These are phyloP conservation scores for Athelia psychrophila DNA, from an alignment of 1,284 basidiomycete genomes.

Conservation along the genomic window DNA sequence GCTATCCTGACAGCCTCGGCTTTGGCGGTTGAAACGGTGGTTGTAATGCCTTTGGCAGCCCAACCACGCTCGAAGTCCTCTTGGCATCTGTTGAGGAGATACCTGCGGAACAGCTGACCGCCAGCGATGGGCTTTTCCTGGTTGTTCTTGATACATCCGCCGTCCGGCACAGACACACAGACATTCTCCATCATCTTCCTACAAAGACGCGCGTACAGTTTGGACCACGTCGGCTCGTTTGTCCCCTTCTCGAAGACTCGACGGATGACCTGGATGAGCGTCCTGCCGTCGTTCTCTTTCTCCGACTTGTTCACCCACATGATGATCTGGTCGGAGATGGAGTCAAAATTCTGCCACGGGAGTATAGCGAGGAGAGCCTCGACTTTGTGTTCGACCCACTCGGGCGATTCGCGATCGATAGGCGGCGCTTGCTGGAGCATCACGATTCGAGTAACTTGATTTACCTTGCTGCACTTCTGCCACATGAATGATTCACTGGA, in stretches of 20 bases:
- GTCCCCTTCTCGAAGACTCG: constrained; percentile 98
- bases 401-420: constrained; percentile 74
- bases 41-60: too few species aligned
- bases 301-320: constrained; percentile 93
- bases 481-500: too few species aligned
- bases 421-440: too few species aligned
- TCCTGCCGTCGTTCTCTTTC: constrained; percentile 90
- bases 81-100: constrained; percentile 90
- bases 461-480: too few species aligned
- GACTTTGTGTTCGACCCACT: constrained; percentile 91
- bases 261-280: constrained; percentile 92
- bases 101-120: constrained; percentile 93
- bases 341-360: constrained; percentile 89
- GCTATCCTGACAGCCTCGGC: too few species aligned
- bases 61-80: constrained; percentile 96
- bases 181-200: constrained; percentile 92
- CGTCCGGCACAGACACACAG: constrained; percentile 83
- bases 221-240: constrained; percentile 71
- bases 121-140: constrained; percentile 85
- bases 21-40: too few species aligned
- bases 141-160: too few species aligned
- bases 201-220: constrained; percentile 96
- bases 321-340: constrained; percentile 91
- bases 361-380: constrained; percentile 94
- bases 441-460: too few species aligned